phyloP scores from a whole-genome alignment of 805 yeast genomes.

The Ogataea degrootiae region DNA sequence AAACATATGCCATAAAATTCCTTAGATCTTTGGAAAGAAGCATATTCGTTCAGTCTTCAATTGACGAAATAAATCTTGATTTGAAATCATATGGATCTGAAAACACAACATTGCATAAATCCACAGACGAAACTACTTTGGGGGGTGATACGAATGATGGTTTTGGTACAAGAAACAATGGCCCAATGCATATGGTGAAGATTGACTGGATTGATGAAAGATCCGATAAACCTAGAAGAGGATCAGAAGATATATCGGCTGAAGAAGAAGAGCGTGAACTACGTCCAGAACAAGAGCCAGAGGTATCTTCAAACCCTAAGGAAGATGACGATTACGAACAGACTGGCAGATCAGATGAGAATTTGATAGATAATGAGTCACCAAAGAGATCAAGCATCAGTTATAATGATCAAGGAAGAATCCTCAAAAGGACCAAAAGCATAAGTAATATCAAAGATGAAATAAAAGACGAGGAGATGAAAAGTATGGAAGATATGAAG shows the following conservation, averaged over 20 bases:
- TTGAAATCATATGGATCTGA: slow-evolving; percentile 14
- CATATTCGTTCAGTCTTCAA: slow-evolving; percentile 21
- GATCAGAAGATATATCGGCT: background rate
- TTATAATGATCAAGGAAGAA: slow-evolving; percentile 8
- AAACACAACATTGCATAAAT: slow-evolving; percentile 7
- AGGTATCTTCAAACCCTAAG: background rate
- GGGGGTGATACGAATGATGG: background rate
- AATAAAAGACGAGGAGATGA: background rate
- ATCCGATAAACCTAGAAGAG: slow-evolving; percentile 3
- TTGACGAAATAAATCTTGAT: slow-evolving; percentile 17
- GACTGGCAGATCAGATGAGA: slow-evolving; percentile 1
- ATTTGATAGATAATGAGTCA: slow-evolving; percentile 6
- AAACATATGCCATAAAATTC: slow-evolving; percentile 21
- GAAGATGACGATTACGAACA: background rate
- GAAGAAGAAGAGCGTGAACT: slow-evolving; percentile 1
- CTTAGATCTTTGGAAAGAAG: slow-evolving; percentile 21
- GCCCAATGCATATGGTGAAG: slow-evolving; percentile 15
- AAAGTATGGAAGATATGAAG: background rate
- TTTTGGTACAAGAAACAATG: background rate
- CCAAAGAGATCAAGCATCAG: slow-evolving; percentile 13
- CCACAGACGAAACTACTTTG: background rate
- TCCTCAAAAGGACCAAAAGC: slow-evolving; percentile 16
- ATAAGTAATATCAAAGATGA: slow-evolving; percentile 7
- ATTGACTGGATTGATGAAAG: slow-evolving; percentile 14
- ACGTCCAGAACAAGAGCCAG: background rate